Percentiles rank a stretch among this genome's conserved stretches.
Evolutionary conservation across 176 grass and related monocot species (phyloP).

Genomic region (Tillandsia leiboldiana): DNA sequence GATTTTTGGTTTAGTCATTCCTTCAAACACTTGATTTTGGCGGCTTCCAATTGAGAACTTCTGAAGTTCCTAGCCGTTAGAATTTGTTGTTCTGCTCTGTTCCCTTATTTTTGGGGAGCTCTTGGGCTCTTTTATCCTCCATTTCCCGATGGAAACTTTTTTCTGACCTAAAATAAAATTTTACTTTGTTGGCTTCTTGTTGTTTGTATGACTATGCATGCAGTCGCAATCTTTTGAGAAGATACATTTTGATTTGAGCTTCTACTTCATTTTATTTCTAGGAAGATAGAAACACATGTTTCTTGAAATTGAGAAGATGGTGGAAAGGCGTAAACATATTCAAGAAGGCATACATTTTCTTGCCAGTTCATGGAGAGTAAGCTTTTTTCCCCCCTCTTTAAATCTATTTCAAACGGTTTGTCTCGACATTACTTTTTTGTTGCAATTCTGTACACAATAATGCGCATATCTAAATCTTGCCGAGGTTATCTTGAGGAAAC

Average conservation of each 20-base stretch:
- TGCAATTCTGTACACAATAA: too few species aligned
- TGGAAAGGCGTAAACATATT: constrained; percentile 89
- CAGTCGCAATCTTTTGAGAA: neutral
- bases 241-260: constrained; percentile 11
- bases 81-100: too few species aligned
- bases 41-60: too few species aligned
- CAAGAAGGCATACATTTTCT: constrained; percentile 62
- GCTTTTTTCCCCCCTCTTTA: neutral
- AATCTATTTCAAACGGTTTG: neutral
- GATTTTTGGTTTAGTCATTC: too few species aligned
- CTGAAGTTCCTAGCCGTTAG: too few species aligned
- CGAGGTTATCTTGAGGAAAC: neutral
- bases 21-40: too few species aligned
- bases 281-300: constrained; percentile 42
- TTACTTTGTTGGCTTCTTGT: too few species aligned
- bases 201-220: neutral
- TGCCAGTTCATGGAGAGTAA: constrained; percentile 87
- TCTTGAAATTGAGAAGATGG: constrained; percentile 92
- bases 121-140: too few species aligned
- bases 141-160: neutral
- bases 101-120: too few species aligned
- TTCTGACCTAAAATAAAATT: neutral
- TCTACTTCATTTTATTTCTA: constrained; percentile 27
- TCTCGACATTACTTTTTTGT: too few species aligned
- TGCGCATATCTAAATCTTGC: too few species aligned